phyloP scores from a whole-genome alignment of 2,329 filamentous ascomycete genomes.

The Arthrinium puccinioides region DNA sequence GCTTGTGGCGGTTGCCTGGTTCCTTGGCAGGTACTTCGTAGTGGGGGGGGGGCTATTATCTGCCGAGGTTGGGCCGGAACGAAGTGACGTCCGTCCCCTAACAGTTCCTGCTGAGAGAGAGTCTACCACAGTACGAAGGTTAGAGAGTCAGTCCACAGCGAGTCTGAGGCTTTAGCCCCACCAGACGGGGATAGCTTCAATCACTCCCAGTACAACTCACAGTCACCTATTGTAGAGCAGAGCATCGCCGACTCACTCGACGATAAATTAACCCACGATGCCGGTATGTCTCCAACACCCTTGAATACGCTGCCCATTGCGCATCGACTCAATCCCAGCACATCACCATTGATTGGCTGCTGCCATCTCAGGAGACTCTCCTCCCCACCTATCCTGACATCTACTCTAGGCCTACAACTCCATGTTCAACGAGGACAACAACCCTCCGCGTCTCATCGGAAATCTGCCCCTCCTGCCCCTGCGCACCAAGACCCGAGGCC shows the following conservation, averaged over 20 bases:
- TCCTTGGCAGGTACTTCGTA: no score
- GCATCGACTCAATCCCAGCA: not conserved
- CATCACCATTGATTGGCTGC: not conserved
- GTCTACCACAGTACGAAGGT: no score
- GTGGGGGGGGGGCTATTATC: no score
- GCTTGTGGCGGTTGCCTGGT: no score
- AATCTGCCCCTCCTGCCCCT: constrained; percentile 95
- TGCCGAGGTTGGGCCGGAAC: no score
- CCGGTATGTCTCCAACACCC: constrained; percentile 29
- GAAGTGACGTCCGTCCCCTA: no score
- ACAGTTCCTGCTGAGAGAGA: no score
- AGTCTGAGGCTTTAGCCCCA: no score
- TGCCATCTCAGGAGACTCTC: not conserved
- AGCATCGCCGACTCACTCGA: constrained; percentile 5
- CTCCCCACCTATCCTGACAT: not conserved
- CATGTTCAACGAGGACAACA: constrained; percentile 84
- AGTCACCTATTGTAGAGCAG: not conserved
- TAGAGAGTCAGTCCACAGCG: no score
- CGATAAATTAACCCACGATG: constrained; percentile 30
- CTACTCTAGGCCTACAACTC: constrained; percentile 84
- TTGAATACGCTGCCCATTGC: not conserved
- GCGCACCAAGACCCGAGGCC: constrained; percentile 91
- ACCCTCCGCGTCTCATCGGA: constrained; percentile 54
- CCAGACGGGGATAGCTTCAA: no score
- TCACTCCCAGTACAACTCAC: no score